Evolutionary conservation across 2,329 filamentous ascomycete species (phyloP), one percentile per base, ranked within the genome.

Genomic region (Colletotrichum sp.): DNA sequence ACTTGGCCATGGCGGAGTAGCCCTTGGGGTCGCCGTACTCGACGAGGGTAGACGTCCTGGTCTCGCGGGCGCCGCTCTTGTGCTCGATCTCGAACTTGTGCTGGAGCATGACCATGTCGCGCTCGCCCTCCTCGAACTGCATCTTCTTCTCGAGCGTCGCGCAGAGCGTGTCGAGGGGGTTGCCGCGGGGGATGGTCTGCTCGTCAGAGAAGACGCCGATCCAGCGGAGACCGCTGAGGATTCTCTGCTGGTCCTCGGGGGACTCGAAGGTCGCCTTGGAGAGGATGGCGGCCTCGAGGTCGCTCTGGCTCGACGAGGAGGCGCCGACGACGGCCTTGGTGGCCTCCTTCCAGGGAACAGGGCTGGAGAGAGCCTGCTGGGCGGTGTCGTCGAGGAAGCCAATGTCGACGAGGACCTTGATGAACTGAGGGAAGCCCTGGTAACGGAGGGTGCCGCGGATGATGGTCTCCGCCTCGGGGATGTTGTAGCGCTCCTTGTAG

Each of bases 121-220:
- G 93, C 91, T 98, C 95, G 77, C 91, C 94, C 80, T 94, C 89
- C 82, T 91, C 94, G 85, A 94, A 98, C 86, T 95, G 91, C 95
- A 98, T 98, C 92, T 98, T 98, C 89, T 95, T 88, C 89, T 98
- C 95, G 34, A 98, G 91, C 5, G 93, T 94, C 36, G 95, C 95
- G 87, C 96, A 98, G 52, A 98, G 92, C n/a, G 95, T 96, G 85
- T 98, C 96, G 28, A 98, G 91, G 6, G 95, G 94, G 88, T 95
- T 98, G 71, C 92, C 94, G 72, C 92, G 89, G 32, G 95, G 93
- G 8, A 87, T 94, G 82, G 94, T 95, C 83, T 91, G 87, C 82
- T 92, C 90, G 79, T 93, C 90, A 59, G 92, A 94, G 87, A 95
- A 94, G 77, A 93, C 83, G 34, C 90, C 90, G 79, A 94, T 88